Evolutionary conservation across 1,139 yeast species (phyloP).

Genomic region (Candida sp.): DNA sequence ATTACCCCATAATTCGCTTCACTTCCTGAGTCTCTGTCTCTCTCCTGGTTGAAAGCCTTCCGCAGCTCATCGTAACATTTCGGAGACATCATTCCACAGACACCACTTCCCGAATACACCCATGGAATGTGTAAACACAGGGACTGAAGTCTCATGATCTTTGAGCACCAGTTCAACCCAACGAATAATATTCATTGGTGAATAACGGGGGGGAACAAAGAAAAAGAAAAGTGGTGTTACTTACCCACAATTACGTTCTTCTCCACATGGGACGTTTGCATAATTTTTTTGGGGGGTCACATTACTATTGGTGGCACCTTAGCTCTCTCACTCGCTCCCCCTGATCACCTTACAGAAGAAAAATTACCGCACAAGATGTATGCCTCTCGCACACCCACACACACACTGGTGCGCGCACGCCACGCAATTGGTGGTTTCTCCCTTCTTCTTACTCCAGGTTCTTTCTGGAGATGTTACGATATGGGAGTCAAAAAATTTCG

Average conservation of each 20-base stretch:
- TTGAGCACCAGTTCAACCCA: not conserved
- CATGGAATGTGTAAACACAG: not conserved
- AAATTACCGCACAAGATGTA: not conserved
- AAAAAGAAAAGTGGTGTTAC: not conserved
- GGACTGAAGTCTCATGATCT: not conserved
- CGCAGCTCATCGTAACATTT: too few species aligned
- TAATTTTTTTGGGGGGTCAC: too few species aligned
- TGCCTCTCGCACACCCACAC: not conserved
- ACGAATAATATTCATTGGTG: not conserved
- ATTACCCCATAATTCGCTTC: not conserved
- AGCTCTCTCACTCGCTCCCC: not conserved
- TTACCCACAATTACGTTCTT: not conserved
- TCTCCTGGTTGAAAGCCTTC: too few species aligned
- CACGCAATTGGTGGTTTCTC: not conserved
- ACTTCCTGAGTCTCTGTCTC: too few species aligned
- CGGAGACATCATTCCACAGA: not conserved
- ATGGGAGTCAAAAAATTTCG: constrained; percentile 1
- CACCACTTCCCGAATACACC: not conserved
- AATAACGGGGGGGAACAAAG: not conserved
- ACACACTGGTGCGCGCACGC: not conserved
- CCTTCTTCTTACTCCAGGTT: not conserved
- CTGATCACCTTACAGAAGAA: not conserved
- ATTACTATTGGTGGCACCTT: not conserved
- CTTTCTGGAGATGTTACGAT: not conserved
- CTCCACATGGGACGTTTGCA: not conserved